Evolutionary conservation across 345 rosid genomes (phyloP), one percentile per base, ranked within the genome.

Genomic region (Streptanthus diversifolius): DNA sequence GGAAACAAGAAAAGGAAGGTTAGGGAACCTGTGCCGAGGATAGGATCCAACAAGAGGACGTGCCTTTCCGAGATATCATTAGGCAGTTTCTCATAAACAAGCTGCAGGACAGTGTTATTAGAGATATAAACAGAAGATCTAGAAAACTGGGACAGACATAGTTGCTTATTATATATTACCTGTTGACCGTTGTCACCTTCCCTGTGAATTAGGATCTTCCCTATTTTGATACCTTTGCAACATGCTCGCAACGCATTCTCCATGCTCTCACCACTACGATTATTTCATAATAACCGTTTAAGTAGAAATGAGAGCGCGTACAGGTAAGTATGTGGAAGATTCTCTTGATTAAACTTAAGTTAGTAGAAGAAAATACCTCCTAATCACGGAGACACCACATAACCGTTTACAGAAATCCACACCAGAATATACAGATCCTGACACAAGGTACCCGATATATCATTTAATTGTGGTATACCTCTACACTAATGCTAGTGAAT

Each of bases 121-220:
- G 51, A 59, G 17, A 45, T 39, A 0, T 24, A 9, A 47, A 10
- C 43, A 77, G 36, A 39, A 39, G 37, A 44, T 14, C 22, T 13
- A 17, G 17, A 45, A 25, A 30, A 52, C 5, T 10, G 8, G 4
- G 25, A 43, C 19, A 47, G 18, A 33, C 12, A 32, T 37, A 63
- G 49, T 22, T 68, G 30, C 37, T 33, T 43, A 53, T 59, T 61
- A 48, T 51, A 53, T 63, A 77, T 53, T 40, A 92, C 98, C 77
- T 92, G 87, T 77, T 92, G 88, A 47, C 98, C 96, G 22, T 92
- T 90, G 85, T 92, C 98, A 3, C 96, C 98, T 86, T 92, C 98
- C 64, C 98, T 83, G 60, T 92, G 98, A 80, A 92, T 92, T 29
- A 92, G 88, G 54, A 92, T 90, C 82, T 92, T 92, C 73, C 98